Conservation (phyloP, 2,329 filamentous ascomycete species). For the Stachybotrys chartarum region DNA sequence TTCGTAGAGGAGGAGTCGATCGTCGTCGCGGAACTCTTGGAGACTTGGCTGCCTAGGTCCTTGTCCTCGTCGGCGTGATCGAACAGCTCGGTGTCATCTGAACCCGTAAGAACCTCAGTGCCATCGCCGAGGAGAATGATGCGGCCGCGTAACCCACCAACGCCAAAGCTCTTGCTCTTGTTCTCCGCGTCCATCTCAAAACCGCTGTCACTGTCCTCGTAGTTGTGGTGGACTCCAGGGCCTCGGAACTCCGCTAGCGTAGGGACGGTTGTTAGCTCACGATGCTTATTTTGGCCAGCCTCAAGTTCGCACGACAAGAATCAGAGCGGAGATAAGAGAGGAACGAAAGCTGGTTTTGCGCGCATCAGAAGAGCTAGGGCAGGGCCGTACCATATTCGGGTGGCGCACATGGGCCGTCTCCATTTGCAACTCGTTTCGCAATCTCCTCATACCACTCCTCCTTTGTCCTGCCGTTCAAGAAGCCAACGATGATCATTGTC, state of each 20-base stretch:
- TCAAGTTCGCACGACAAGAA: constrained; percentile 2
- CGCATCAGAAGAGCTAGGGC: constrained; percentile 21
- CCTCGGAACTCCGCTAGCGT: constrained; percentile 73
- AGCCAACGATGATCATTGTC: constrained; percentile 90
- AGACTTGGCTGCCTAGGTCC: constrained; percentile 77
- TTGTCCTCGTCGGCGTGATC: constrained; percentile 80
- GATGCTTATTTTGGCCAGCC: not conserved
- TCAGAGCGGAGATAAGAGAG: constrained; percentile 5
- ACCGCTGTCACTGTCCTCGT: constrained; percentile 70
- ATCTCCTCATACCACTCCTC: constrained; percentile 98
- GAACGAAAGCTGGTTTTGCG: not conserved
- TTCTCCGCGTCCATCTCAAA: constrained; percentile 70
- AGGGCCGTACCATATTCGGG: constrained; percentile 92
- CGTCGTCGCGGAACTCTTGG: constrained; percentile 40
- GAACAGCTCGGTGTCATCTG: constrained; percentile 89
- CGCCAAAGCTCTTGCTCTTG: constrained; percentile 54
- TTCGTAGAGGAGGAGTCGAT: constrained; percentile 12
- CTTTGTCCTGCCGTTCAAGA: constrained; percentile 86
- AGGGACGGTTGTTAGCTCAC: constrained; percentile 15
- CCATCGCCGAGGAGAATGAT: constrained; percentile 95
- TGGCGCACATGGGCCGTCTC: constrained; percentile 95
- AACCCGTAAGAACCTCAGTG: constrained; percentile 83
- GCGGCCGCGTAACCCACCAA: constrained; percentile 68
- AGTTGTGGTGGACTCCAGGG: constrained; percentile 74
- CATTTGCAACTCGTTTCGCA: constrained; percentile 86